These are phyloP conservation scores for Lasiodiplodia citricola DNA, from an alignment of 2,329 filamentous ascomycete species.

Conservation along the genomic window DNA sequence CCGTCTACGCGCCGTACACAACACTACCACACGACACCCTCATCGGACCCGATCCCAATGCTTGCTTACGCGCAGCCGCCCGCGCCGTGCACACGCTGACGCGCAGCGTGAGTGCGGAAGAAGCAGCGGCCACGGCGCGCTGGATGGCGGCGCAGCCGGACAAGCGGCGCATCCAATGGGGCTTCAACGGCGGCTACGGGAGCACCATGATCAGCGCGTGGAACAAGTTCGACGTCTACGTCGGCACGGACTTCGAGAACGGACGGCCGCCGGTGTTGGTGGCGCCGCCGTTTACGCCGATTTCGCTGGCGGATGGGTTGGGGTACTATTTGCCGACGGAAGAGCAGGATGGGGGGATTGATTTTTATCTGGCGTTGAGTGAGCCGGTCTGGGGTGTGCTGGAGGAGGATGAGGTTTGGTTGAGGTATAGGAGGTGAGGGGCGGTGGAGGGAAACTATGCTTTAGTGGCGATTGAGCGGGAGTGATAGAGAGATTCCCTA, in stretches of 20 bases:
- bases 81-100: not conserved
- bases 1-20: not conserved
- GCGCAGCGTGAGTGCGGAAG: not conserved
- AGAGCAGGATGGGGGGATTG: not conserved
- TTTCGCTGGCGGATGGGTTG: conserved; percentile 5
- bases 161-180: not conserved
- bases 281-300: conserved; percentile 6
- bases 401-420: not conserved
- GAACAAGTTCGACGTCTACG: conserved; percentile 16
- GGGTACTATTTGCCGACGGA: conserved; percentile 3
- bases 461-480: no score
- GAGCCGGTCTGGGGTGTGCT: not conserved
- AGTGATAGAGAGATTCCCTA: no score
- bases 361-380: not conserved
- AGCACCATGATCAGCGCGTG: conserved; percentile 12
- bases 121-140: not conserved
- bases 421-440: not conserved
- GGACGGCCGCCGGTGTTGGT: not conserved
- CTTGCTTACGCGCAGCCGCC: not conserved
- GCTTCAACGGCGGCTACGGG: not conserved
- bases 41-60: not conserved
- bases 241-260: not conserved
- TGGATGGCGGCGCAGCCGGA: conserved; percentile 19
- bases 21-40: not conserved
- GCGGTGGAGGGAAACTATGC: no score